A percentile compares a stretch with the other conserved stretches of the same genome.
phyloP scores from a whole-genome alignment of 345 rosid species.

The Moricandia moricandioides region DNA sequence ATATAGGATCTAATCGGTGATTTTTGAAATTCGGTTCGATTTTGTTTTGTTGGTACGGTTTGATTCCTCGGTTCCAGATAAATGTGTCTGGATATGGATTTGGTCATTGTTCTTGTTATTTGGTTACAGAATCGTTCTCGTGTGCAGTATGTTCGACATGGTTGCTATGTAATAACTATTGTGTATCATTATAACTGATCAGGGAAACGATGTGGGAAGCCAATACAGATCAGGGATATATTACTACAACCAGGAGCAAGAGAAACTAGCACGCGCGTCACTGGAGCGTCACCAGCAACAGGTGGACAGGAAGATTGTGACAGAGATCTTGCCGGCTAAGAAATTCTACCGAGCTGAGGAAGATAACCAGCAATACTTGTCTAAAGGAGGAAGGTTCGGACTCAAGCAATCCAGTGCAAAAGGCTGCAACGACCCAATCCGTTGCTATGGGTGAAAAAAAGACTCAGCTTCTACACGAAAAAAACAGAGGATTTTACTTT shows the following conservation, averaged over 20 bases:
- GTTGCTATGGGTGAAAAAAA: constrained; percentile 86
- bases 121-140: no score
- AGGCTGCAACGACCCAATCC: constrained; percentile 88
- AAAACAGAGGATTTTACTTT: constrained; percentile 8
- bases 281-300: constrained; percentile 58
- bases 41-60: no score
- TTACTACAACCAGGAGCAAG: constrained; percentile 72
- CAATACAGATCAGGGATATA: constrained; percentile 92
- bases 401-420: constrained; percentile 68
- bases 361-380: constrained; percentile 87
- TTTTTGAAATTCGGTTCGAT: no score
- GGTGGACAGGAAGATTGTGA: constrained; percentile 63
- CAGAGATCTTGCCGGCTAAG: constrained; percentile 86
- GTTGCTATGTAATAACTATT: no score
- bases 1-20: no score
- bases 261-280: constrained; percentile 66
- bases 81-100: no score
- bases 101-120: no score
- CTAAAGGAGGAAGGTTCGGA: constrained; percentile 90
- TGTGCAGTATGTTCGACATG: no score
- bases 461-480: neutral
- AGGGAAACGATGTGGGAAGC: constrained; percentile 91
- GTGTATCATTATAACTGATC: no score
- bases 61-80: no score
- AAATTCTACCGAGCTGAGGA: constrained; percentile 90